phyloP scores from a whole-genome alignment of 192 early-diverging fungal species.

The Coemansia sp. region DNA sequence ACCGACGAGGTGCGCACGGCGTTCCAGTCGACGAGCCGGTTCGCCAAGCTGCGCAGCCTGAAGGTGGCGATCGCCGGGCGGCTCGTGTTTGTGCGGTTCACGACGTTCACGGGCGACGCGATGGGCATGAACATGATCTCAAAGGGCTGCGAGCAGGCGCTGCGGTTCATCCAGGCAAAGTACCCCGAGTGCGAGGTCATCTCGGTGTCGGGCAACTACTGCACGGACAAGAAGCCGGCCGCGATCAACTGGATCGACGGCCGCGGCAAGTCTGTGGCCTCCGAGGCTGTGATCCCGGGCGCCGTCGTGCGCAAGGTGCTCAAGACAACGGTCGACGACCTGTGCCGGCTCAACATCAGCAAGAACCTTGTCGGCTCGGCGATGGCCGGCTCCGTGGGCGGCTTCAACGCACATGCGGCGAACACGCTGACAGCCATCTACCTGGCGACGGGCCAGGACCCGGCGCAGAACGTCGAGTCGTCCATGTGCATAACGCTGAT shows the following conservation, averaged over 20 bases:
- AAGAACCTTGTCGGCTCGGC: slow-evolving; percentile 94
- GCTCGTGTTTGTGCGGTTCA: slow-evolving; percentile 83
- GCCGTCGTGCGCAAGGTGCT: slow-evolving; percentile 74
- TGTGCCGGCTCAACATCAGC: slow-evolving; percentile 77
- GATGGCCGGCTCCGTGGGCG: slow-evolving; percentile 89
- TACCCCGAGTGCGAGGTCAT: slow-evolving; percentile 79
- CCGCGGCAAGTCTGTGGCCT: slow-evolving; percentile 88
- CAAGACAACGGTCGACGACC: slow-evolving; percentile 77
- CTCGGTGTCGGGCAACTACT: slow-evolving; percentile 89
- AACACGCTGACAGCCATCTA: slow-evolving; percentile 90
- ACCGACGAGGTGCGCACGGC: slow-evolving; percentile 61
- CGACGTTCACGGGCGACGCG: slow-evolving; percentile 89
- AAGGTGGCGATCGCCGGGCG: slow-evolving; percentile 83
- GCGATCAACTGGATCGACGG: slow-evolving; percentile 98
- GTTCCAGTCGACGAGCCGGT: slow-evolving; percentile 87
- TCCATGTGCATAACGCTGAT: slow-evolving; percentile 93
- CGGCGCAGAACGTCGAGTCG: slow-evolving; percentile 93
- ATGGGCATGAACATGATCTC: slow-evolving; percentile 99
- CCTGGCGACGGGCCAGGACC: slow-evolving; percentile 92
- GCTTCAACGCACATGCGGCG: slow-evolving; percentile 94
- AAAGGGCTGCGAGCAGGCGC: slow-evolving; percentile 86
- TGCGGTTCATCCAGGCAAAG: slow-evolving; percentile 58
- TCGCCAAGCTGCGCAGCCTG: slow-evolving; percentile 76
- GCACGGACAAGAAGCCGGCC: slow-evolving; percentile 95
- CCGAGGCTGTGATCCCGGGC: slow-evolving; percentile 82